These are phyloP conservation scores for Blastomyces percursus DNA, from an alignment of 2,329 filamentous ascomycete species.

Conservation along the genomic window DNA sequence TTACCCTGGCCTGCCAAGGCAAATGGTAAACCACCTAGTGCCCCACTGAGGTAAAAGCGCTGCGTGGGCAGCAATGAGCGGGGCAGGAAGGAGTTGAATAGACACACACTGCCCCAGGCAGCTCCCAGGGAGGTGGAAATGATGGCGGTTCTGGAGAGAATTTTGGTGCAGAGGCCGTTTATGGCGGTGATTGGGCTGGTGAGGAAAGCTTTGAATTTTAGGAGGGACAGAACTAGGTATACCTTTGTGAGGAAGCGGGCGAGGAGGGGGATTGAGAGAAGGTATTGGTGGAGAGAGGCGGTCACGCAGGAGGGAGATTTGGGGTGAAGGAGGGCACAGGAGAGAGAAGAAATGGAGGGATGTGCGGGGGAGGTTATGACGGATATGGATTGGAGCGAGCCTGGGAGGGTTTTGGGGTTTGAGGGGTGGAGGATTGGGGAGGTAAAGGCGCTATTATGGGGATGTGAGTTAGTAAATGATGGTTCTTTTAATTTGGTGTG, in stretches of 20 bases:
- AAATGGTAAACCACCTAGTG: constrained; percentile 69
- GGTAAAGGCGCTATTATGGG: constrained; percentile 52
- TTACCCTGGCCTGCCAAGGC: constrained; percentile 49
- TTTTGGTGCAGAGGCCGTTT: constrained; percentile 54
- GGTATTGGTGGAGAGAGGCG: constrained; percentile 79
- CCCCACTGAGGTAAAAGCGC: constrained; percentile 81
- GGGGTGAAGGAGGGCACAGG: constrained; percentile 83
- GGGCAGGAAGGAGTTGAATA: constrained; percentile 73
- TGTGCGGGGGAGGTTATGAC: constrained; percentile 77
- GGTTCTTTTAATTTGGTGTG: not conserved
- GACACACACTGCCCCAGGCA: constrained; percentile 78
- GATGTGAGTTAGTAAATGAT: constrained; percentile 8
- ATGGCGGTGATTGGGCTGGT: constrained; percentile 57
- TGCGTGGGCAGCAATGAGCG: constrained; percentile 64
- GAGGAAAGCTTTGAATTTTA: constrained; percentile 57
- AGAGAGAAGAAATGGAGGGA: constrained; percentile 71
- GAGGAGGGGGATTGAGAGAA: constrained; percentile 67
- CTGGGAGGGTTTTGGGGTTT: constrained; percentile 47
- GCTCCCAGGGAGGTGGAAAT: constrained; percentile 74
- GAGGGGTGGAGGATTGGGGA: constrained; percentile 79
- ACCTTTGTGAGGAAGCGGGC: constrained; percentile 60
- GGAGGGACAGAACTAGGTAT: constrained; percentile 56
- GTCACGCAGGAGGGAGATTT: constrained; percentile 76
- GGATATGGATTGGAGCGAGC: constrained; percentile 55
- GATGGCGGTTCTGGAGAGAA: constrained; percentile 66